Base-by-base conservation (phyloP, 1,139 yeast genomes). In the Petasospora rhodanensis region DNA sequence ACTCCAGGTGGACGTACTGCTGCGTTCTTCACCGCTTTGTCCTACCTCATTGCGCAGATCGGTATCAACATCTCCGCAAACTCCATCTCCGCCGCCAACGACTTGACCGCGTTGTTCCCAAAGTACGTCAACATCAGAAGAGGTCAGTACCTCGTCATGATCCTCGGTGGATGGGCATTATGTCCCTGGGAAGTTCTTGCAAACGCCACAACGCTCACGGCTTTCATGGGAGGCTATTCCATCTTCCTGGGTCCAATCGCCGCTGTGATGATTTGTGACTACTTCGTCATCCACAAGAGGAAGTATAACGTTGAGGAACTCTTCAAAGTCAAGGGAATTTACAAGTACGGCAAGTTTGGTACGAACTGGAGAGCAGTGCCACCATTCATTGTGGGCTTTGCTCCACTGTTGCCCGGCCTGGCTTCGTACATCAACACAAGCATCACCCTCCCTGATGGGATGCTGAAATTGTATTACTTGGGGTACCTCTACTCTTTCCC, bases 31-130 rank as follows among this genome's bases (percentile, higher is more conserved):
- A 63, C 72, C 25, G 65, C 73, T 23, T 58, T 66, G 10, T 62
- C 73, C 5, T 73, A 73, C 62, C 73, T 74, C 2, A 59, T 70
- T 43, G 76, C 77, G 14, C 76, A 70, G 45, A 62, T 73, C 46
- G 77, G 77, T 49, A 71, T 77, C 14, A 75, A 76, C 43, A 65
- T 76, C 32, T 67, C 76, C 16, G 80, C 81, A 23, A 76, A 76
- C 53, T 73, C 79, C 10, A 67, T 76, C 29, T 68, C 78, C 1
- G 73, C 73, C 45, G 79, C 79, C 29, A 74, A 78, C 16, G 82
- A 76, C 50, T 64, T 73, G 23, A 63, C 77, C 18, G 70, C 78
- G 10, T 55, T 75, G 45, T 58, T 73, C 34, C 82, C 83, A 8
- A 59, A 70, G 36, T 70, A 61, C 54, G 48, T 72, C 46, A 70